Percentiles rank a stretch among this genome's conserved stretches.
Conservation (phyloP, 257 asterid genomes). For the Rauvolfia tetraphylla region DNA sequence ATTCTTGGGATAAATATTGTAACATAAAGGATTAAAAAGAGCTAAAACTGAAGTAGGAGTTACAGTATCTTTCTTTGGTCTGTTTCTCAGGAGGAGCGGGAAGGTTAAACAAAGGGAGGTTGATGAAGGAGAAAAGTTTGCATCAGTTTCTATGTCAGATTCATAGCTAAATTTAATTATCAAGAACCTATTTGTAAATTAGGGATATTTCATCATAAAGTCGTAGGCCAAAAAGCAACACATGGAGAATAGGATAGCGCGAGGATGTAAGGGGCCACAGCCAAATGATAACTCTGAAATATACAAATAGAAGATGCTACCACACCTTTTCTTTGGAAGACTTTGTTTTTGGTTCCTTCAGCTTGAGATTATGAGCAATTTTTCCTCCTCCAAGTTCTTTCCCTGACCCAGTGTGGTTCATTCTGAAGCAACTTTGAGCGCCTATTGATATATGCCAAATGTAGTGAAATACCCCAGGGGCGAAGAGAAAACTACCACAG, state of each 20-base stretch:
- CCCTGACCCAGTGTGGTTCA: conserved; percentile 32
- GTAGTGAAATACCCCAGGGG: conserved; percentile 9
- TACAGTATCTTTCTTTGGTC: not conserved
- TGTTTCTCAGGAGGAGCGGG: not conserved
- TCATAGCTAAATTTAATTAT: not conserved
- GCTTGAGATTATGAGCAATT: conserved; percentile 30
- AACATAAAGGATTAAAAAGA: not conserved
- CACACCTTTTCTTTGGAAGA: conserved; percentile 55
- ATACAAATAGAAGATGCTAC: not conserved
- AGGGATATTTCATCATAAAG: not conserved
- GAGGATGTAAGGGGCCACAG: conserved; percentile 2
- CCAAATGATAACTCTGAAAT: not conserved
- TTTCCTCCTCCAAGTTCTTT: conserved; percentile 29
- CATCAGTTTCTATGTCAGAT: not conserved
- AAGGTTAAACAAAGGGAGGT: not conserved
- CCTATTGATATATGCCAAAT: conserved; percentile 36
- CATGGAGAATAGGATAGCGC: not conserved
- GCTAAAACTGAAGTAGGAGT: not conserved
- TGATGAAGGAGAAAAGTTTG: not conserved
- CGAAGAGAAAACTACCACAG: conserved; percentile 19
- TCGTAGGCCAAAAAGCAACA: not conserved
- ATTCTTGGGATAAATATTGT: not conserved
- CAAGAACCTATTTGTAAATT: not conserved
- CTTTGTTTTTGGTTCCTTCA: conserved; percentile 52
- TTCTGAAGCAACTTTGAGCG: conserved; percentile 30